Base-by-base conservation (phyloP, 345 rosid species). In the Aethionema arabicum region DNA sequence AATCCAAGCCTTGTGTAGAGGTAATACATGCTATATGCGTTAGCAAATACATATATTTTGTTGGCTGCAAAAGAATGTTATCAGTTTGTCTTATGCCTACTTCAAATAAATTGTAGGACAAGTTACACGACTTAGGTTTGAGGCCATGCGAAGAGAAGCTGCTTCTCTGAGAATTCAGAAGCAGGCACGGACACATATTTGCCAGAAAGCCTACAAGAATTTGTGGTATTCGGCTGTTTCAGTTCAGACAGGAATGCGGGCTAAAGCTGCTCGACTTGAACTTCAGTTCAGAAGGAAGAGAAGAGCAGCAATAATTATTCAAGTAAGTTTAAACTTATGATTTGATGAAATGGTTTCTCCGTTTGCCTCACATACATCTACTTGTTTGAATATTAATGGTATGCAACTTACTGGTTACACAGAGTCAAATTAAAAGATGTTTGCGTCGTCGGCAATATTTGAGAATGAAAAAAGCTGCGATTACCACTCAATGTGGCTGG, bases 1-100 rank as follows among this genome's bases (percentile, higher is more conserved):
- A 57, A 66, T 90, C 15, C 99, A 93, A 79, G 81, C 96, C 54
- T 73, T 78, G 16, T 81, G 85, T 66, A 90, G 97, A 83, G 99
- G 99, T 93, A 77, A 59, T 56, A 54, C 51, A 57, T 65, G 16
- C 8, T 50, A 30, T 10, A 41, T 50, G 30, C 16, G 3, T 16
- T 40, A 44, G 47, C 31, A 11, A 16, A 40, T 46, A n/a, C 8
- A 32, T 6, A 16, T 7, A 32, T 50, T 8, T 60, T 39, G 43
- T 33, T 63, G 37, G 39, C 11, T 59, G 29, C n/a, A 2, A 11
- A 5, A 59, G 49, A 37, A 15, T 46, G 46, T 29, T 62, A 59
- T 52, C 58, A 65, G 56, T 8, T 44, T 58, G 43, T 47, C 53
- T 52, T 33, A 59, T 32, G 37, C 29, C 36, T 21, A 59, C 43